Evolutionary conservation across 2,329 filamentous ascomycete genomes (phyloP), one percentile per base, ranked within the genome.

Genomic region (Fusarium napiforme): DNA sequence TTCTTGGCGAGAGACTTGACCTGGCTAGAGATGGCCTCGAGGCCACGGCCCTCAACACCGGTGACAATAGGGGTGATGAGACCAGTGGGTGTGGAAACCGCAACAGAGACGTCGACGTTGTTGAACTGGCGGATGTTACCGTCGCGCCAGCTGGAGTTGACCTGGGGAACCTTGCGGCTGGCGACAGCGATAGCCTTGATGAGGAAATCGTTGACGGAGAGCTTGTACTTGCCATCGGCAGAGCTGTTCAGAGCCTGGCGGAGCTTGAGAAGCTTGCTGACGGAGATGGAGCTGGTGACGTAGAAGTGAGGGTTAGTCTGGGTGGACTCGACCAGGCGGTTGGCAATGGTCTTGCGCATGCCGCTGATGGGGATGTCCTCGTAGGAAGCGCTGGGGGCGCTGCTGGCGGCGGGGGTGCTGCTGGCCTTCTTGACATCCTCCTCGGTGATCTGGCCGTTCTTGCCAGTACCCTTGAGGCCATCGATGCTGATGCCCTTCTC

Each of bases 201-300:
- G 73, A 99, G 89, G 89, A 99, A 97, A 86, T 99, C 96, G 86
- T 99, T 99, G 85, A 99, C 94, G n/a, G 95, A 98, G 67, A 99
- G 93, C 91, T 98, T 99, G 91, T 97, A 99, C 85, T 95, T 92
- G 85, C 96, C 96, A 72, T 97, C 92, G 53, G 94, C 88, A 18
- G 93, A 92, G 81, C 91, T 90, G 87, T 99, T 99, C 77, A 99
- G 91, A 67, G 96, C 95, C 85, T 94, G 90, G 80, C 96, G 95
- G 78, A 99, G 95, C 89, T 98, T 98, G 80, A 97, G 87, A 55
- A 99, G 93, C 90, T 98, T 98, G 84, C 88, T 90, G 74, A 99
- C 96, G 66, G 96, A 98, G 81, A 99, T 90, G 78, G 91, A 91
- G 79, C 94, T 93, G 79, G 94, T 94, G 79, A 99, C 96, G 83